Evolutionary conservation across 192 early-diverging fungal genomes (phyloP), one percentile per base, ranked within the genome.

Genomic region (Coemansia javaensis): DNA sequence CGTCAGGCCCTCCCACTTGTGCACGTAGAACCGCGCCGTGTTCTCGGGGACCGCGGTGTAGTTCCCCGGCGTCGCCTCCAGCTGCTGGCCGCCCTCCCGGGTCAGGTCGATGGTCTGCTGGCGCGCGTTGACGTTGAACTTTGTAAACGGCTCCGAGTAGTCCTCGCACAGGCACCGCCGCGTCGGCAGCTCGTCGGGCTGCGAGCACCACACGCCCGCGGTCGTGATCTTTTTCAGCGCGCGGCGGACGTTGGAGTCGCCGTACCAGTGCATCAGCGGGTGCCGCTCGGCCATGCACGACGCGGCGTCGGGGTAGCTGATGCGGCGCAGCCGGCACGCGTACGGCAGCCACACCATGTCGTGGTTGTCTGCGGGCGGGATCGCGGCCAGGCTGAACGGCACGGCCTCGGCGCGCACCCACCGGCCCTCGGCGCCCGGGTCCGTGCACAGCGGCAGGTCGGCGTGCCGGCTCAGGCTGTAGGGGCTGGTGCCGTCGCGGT

Each of bases 1-100:
- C 10, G 60, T 73, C 32, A 80, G 44, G 1, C 79, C 79, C 20
- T 77, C 79, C 76, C 66, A 71, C 22, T 78, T 78, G 31, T 70
- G 66, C 13, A 63, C 32, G 11, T 51, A 51, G 3, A 77, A 48
- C 11, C 52, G 56, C 32, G 32, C 23, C 3, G 7, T 25, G 14
- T 17, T 36, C 2, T 18, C 6, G 5, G 32, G 46, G 1, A 22
- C 34, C 11, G 3, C 22, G 14, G 11, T 18, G 15, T 15, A 16
- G 24, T 22, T 33, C 10, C 10, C 21, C 30, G 24, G 47, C 32
- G 37, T 50, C 46, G 20, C 51, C 33, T 11, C 39, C 28, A 30
- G 28, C 34, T 27, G 31, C 17, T 27, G 44, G 37, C 38, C 61
- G 15, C 40, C 38, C 30, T 4, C 50, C 0, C 7, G 31, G 11